phyloP scores from a whole-genome alignment of 148 eudicot species.

The Polygonum aviculare region DNA sequence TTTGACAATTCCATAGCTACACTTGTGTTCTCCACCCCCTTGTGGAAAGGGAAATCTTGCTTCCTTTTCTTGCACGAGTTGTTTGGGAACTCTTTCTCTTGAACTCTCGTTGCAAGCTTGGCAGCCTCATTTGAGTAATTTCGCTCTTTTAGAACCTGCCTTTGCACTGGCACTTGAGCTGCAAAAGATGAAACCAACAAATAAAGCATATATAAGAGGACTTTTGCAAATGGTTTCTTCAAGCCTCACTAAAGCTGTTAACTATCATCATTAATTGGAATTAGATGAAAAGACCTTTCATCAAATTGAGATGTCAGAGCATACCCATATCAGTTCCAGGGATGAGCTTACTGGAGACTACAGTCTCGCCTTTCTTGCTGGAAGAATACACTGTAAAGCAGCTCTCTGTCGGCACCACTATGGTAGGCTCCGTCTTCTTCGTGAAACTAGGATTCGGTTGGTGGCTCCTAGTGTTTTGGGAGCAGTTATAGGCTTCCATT shows the following conservation, averaged over 20 bases:
- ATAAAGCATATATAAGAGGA: background rate
- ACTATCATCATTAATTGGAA: too few species aligned
- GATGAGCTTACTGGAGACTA: conserved; percentile 16
- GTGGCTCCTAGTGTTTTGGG: conserved; percentile 18
- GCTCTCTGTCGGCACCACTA: conserved; percentile 21
- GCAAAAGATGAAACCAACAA: background rate
- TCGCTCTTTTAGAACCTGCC: conserved; percentile 24
- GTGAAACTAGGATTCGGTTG: background rate
- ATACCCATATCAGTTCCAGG: background rate
- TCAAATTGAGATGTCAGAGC: background rate
- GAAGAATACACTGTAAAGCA: conserved; percentile 34
- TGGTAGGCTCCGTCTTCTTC: conserved; percentile 13
- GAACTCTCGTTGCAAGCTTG: conserved; percentile 30
- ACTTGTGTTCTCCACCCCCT: background rate
- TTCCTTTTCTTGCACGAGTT: conserved; percentile 8
- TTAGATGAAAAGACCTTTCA: background rate
- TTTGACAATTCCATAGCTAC: background rate
- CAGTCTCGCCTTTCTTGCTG: conserved; percentile 17
- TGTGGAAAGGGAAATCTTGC: background rate
- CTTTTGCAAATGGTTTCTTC: too few species aligned
- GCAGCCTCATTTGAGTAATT: conserved; percentile 34
- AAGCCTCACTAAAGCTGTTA: too few species aligned
- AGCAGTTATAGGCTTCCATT: conserved; percentile 53
- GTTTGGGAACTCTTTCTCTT: background rate
- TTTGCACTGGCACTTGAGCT: conserved; percentile 16